Evolutionary conservation across 805 yeast genomes (phyloP).

Genomic region (Candida tammaniensis): DNA sequence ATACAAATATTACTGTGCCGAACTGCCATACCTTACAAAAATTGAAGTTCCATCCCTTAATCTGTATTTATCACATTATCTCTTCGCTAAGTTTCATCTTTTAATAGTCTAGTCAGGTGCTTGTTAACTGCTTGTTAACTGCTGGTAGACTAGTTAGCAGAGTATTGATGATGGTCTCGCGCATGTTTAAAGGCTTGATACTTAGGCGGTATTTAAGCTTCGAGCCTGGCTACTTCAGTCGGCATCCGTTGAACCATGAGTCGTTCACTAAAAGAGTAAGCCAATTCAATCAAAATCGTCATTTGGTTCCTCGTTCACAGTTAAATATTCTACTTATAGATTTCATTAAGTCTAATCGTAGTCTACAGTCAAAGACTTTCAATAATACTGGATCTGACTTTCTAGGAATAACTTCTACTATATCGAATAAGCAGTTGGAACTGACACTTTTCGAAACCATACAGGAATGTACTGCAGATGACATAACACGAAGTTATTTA

Average conservation of each 20-base stretch:
- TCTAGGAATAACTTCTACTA: slow-evolving; percentile 1
- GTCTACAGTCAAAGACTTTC: slow-evolving; percentile 12
- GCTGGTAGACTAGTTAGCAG: too few relatives aligned
- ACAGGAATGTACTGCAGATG: background rate
- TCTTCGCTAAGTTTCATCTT: too few relatives aligned
- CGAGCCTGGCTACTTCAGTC: slow-evolving; percentile 3
- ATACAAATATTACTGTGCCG: too few relatives aligned
- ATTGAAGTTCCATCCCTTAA: too few relatives aligned
- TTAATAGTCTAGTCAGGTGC: too few relatives aligned
- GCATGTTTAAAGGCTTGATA: too few relatives aligned
- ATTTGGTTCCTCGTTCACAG: background rate
- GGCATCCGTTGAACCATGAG: slow-evolving; percentile 5
- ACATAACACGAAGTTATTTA: slow-evolving; percentile 3
- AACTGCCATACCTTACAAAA: too few relatives aligned
- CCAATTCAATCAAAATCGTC: background rate
- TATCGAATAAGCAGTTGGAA: slow-evolving; percentile 3
- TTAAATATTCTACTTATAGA: slow-evolving; percentile 14
- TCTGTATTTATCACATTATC: too few relatives aligned
- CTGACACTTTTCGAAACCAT: slow-evolving; percentile 1
- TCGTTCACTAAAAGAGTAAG: background rate
- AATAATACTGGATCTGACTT: slow-evolving; percentile 1
- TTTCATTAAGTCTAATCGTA: slow-evolving; percentile 22
- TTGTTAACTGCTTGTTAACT: too few relatives aligned
- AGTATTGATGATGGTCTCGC: too few relatives aligned
- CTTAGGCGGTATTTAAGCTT: background rate